These are phyloP conservation scores for Ceratocystis harringtonii DNA, from an alignment of 2,329 filamentous ascomycete species.

Conservation along the genomic window DNA sequence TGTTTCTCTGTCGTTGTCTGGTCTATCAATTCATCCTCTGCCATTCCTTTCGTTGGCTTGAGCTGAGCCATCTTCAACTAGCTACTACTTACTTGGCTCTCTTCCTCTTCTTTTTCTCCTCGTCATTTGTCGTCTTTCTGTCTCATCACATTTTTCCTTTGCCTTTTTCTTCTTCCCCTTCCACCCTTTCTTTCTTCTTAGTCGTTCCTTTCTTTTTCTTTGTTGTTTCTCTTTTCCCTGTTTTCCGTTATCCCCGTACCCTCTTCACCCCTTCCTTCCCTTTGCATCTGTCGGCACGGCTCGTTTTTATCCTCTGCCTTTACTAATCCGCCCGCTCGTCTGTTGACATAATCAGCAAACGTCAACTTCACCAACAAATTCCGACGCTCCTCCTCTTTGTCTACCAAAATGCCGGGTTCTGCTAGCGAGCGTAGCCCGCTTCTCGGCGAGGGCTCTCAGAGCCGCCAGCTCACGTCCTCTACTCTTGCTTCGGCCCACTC, in stretches of 20 bases:
- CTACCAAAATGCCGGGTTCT: slow-evolving; percentile 16
- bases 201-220: slow-evolving; percentile 5
- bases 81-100: not conserved
- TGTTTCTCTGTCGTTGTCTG: too few relatives aligned
- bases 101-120: not conserved
- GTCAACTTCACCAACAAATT: slow-evolving; percentile 22
- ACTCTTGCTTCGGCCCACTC: slow-evolving; percentile 5
- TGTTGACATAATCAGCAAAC: slow-evolving; percentile 20
- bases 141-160: not conserved
- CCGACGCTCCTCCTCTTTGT: slow-evolving; percentile 16
- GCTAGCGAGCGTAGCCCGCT: slow-evolving; percentile 30
- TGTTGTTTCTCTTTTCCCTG: not conserved
- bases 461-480: not conserved
- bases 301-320: not conserved
- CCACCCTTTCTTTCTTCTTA: not conserved
- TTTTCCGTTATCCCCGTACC: not conserved
- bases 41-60: not conserved
- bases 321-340: not conserved
- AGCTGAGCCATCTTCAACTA: not conserved
- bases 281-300: not conserved
- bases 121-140: not conserved
- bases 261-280: not conserved
- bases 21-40: too few relatives aligned
- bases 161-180: not conserved
- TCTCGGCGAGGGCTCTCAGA: slow-evolving; percentile 24